Base-by-base conservation (phyloP, 1,284 basidiomycete genomes). In the Xerocomus nothofagi region DNA sequence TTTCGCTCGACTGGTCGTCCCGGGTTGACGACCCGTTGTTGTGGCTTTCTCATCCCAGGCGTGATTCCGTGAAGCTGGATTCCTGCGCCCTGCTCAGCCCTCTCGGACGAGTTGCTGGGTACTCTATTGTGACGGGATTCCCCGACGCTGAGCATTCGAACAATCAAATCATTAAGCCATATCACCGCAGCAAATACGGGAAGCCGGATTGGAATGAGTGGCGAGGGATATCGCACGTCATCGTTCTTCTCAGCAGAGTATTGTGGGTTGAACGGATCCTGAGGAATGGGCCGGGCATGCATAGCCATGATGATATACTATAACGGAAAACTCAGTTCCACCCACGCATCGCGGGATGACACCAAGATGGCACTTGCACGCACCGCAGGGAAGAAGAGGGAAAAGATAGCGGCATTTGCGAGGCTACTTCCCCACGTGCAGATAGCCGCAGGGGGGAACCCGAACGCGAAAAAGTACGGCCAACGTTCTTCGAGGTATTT, bases 391-490 rank as follows among this genome's bases (percentile, higher is more conserved):
- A 86, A 91, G 12, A 91, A 64, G 37, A 92, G 75, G 0, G 89
- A 88, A 59, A 92, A 93, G 17, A 89, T 63, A 7, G 86, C 84
- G 18, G 81, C 86, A 59, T 86, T 91, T 14, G 88, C 86, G 27
- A 91, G 77, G 39, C 80, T 77, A 55, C 80, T 82, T 44, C 84
- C 84, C 74, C 79, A 83, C 55, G 77, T 84, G 63, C 88, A 91
- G 27, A 86, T 70, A 3, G 76, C 78, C 4, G 86, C 80, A 3
- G 81, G 77, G 31, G 87, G 83, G 11, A 88, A 51, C 78, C 90
- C 91, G 54, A 91, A 93, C 7, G 86, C 86, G 50, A 91, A 76
- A 62, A 86, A 90, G 67, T 92, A 93, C 2, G 86, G 79, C 90
- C 90, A 93, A 39, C 89, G 79, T 66, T 92, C 88, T 70, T 93